Evolutionary conservation across 805 yeast species (phyloP), one percentile per base, ranked within the genome.

Genomic region (Ogataea pignaliae): DNA sequence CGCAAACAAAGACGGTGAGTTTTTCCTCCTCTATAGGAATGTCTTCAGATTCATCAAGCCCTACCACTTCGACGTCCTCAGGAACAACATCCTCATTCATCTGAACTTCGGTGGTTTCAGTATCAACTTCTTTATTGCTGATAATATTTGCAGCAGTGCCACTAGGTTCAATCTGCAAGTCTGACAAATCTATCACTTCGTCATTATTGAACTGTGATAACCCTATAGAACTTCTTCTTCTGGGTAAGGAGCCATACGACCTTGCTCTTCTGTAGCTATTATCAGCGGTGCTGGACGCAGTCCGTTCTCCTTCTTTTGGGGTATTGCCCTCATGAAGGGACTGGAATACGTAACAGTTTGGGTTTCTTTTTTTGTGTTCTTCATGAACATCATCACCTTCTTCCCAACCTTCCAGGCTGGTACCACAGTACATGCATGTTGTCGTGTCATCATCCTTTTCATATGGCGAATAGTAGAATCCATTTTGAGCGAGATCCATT

Each of bases 341-440:
- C 5, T 57, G 49, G 43, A 72, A 71, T 33, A 71, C 63, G 49
- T 67, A 63, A 59, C 84, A 72, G 26, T 66, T 55, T 2, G 68
- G 69, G 17, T 65, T 60, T 40, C 76, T 57, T 42, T 64, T 60
- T n/a, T 55, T 48, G 56, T 85, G 93, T 50, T 81, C 88, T 13
- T 52, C 67, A 9, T 72, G 46, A 0, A 90, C 91, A 45, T 75
- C 79, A 61, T 87, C 93, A 2, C 66, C 71, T 1, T 63, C 57
- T 45, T 76, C 85, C 95, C 95, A 86, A 3, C 88, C 89, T 42
- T 84, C 85, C 13, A 78, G 63, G 0, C 83, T 73, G 15, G 75
- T 65, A 10, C 76, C 77, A 61, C 95, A 86, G 55, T 78, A 78
- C 50, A 76, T 68, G 58, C 95, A 86, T 2, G 76, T 66, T 1